phyloP scores from a whole-genome alignment of 2,329 filamentous ascomycete species.

The Ceratocystis alfenasii region DNA sequence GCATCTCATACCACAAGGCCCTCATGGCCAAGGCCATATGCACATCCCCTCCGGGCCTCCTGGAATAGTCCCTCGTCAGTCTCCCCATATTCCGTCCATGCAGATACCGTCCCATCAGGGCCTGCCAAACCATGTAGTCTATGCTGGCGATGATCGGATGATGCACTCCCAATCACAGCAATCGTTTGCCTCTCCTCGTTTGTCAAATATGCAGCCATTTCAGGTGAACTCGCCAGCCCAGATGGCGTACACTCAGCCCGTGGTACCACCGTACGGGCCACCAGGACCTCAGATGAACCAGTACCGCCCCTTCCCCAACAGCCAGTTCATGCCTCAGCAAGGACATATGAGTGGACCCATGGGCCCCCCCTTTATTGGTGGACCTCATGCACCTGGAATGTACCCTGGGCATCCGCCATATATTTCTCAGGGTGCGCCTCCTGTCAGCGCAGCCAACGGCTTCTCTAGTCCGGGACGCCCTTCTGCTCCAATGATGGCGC shows the following conservation, averaged over 20 bases:
- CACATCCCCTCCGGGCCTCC: slow-evolving; percentile 44
- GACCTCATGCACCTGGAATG: slow-evolving; percentile 60
- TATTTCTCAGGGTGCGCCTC: slow-evolving; percentile 48
- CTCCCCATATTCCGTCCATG: slow-evolving; percentile 65
- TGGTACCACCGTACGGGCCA: slow-evolving; percentile 60
- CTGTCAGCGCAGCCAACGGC: slow-evolving; percentile 51
- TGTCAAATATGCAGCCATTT: slow-evolving; percentile 56
- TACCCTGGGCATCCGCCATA: slow-evolving; percentile 50
- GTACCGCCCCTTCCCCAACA: slow-evolving; percentile 59
- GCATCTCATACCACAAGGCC: slow-evolving; percentile 58
- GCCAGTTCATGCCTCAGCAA: slow-evolving; percentile 55
- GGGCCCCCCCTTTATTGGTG: slow-evolving; percentile 73
- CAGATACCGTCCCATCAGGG: slow-evolving; percentile 63
- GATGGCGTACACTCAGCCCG: slow-evolving; percentile 58
- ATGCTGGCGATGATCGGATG: slow-evolving; percentile 73
- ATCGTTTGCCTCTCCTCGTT: slow-evolving; percentile 73
- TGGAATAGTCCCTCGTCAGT: slow-evolving; percentile 36
- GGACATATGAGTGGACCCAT: slow-evolving; percentile 63
- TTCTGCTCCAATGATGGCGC: slow-evolving; percentile 79
- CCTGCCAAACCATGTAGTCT: slow-evolving; percentile 46
- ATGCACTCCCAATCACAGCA: slow-evolving; percentile 73
- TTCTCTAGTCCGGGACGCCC: slow-evolving; percentile 81
- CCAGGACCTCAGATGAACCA: slow-evolving; percentile 58
- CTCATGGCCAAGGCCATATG: slow-evolving; percentile 66
- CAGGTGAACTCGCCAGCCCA: slow-evolving; percentile 58